Percentiles rank a stretch among this genome's conserved stretches.
Conservation (phyloP, 257 asterid species). For the Fraxinus americana region DNA sequence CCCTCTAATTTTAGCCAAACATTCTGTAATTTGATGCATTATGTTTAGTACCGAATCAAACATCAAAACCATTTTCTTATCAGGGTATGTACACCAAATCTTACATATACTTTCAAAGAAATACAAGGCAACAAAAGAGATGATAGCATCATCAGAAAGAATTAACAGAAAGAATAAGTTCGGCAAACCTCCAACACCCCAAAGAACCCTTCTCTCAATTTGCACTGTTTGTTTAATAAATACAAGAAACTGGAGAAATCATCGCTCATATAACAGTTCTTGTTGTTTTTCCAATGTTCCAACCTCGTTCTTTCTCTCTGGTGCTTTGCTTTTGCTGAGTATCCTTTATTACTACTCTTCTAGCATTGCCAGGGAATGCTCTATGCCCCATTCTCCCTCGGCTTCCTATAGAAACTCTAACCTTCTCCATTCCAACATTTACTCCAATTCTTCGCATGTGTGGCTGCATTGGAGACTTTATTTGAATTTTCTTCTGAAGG, state of each 20-base stretch:
- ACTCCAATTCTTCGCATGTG: conserved; percentile 62
- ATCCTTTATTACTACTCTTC: conserved; percentile 59
- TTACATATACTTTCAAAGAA: conserved; percentile 25
- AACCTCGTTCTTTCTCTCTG: conserved; percentile 82
- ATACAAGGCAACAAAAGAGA: conserved; percentile 24
- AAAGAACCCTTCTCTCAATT: not conserved
- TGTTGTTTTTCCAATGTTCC: conserved; percentile 71
- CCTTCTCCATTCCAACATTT: conserved; percentile 84
- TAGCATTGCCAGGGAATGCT: conserved; percentile 57
- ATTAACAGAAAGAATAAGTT: not conserved
- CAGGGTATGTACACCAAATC: conserved; percentile 32
- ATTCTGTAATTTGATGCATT: no score
- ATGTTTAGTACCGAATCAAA: not conserved
- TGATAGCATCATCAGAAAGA: conserved; percentile 43
- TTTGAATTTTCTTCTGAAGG: conserved; percentile 63
- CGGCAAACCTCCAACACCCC: not conserved
- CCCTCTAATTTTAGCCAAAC: no score
- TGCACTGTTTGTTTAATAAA: conserved; percentile 24
- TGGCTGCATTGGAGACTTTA: conserved; percentile 72
- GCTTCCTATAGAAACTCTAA: conserved; percentile 85
- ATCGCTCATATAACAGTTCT: conserved; percentile 41
- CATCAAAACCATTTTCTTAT: conserved; percentile 16
- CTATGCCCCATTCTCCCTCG: conserved; percentile 70
- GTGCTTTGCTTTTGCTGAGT: conserved; percentile 62
- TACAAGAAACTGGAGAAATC: conserved; percentile 16